phyloP scores from a whole-genome alignment of 2,329 filamentous ascomycete genomes.

The Lachnellula cervina region DNA sequence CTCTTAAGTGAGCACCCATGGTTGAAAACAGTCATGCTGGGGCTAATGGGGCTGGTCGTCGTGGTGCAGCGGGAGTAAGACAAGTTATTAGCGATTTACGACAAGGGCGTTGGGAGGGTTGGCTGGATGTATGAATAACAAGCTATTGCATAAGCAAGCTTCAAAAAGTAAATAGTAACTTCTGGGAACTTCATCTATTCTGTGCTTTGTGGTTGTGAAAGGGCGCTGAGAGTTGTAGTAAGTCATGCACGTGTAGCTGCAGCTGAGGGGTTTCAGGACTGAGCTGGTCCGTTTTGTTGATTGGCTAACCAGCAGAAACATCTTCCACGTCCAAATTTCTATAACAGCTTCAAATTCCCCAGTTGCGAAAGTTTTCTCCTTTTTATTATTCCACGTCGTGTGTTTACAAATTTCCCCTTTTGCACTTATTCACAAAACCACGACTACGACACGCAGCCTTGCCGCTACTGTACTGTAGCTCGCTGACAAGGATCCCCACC shows the following conservation, averaged over 20 bases:
- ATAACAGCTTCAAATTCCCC: no score
- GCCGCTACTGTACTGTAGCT: no score
- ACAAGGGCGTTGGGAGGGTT: conserved; percentile 21
- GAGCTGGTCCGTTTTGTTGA: no score
- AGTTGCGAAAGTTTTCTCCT: background rate
- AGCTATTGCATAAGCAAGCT: conserved; percentile 1
- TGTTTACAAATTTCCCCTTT: background rate
- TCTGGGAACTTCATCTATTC: background rate
- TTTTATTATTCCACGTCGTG: background rate
- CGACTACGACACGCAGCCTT: background rate
- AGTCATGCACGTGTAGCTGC: no score
- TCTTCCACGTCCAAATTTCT: no score
- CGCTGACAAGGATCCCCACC: no score
- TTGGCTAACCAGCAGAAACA: no score
- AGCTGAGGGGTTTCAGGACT: no score
- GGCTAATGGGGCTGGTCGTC: conserved; percentile 90
- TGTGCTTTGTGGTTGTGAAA: background rate
- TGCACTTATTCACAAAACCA: background rate
- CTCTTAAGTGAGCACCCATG: conserved; percentile 92
- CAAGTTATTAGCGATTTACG: background rate
- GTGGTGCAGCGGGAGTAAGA: conserved; percentile 80
- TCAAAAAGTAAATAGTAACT: no score
- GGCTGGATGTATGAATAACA: conserved; percentile 18
- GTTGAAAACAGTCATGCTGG: conserved; percentile 92
- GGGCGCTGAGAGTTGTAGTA: no score